Percentiles rank a stretch among this genome's conserved stretches.
Evolutionary conservation across 1,284 basidiomycete genomes (phyloP).

Genomic region (Malassezia yamatoensis): DNA sequence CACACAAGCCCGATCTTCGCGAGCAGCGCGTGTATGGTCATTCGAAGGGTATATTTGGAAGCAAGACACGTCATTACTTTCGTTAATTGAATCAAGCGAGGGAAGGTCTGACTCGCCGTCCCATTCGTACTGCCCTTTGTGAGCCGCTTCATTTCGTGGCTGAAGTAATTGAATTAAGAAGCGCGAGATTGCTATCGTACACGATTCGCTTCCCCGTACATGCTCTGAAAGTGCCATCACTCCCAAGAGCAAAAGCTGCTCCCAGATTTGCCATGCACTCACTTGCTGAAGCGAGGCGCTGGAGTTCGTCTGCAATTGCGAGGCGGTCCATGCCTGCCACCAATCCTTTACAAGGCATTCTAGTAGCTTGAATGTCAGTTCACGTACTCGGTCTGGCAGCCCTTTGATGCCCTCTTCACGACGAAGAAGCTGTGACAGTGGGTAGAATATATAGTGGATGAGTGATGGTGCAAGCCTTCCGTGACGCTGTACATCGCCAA

Average conservation of each 20-base stretch:
- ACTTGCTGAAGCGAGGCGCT: slow-evolving; percentile 3
- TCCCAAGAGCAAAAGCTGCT: slow-evolving; percentile 37
- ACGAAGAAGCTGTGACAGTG: slow-evolving; percentile 35
- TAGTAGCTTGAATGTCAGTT: slow-evolving; percentile 21
- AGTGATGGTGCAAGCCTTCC: slow-evolving; percentile 21
- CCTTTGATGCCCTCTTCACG: slow-evolving; percentile 19
- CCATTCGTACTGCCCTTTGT: slow-evolving; percentile 36
- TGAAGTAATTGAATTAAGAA: slow-evolving; percentile 25
- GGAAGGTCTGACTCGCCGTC: slow-evolving; percentile 41
- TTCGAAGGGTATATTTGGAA: slow-evolving; percentile 9
- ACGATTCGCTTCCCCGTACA: slow-evolving; percentile 19
- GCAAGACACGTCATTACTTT: neutral
- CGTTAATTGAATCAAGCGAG: slow-evolving; percentile 23
- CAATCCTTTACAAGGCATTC: slow-evolving; percentile 27
- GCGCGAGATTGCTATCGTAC: slow-evolving; percentile 16
- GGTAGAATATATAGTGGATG: slow-evolving; percentile 41
- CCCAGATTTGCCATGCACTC: slow-evolving; percentile 29
- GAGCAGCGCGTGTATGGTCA: neutral
- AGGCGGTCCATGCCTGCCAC: slow-evolving; percentile 29
- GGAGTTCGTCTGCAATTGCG: neutral
- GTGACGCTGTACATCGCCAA: neutral
- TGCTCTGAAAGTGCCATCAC: slow-evolving; percentile 18
- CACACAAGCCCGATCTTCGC: neutral
- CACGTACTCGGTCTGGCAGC: slow-evolving; percentile 24
- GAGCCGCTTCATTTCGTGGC: slow-evolving; percentile 15